phyloP scores from a whole-genome alignment of 2,329 filamentous ascomycete genomes.

The Penicillium capsulatum region DNA sequence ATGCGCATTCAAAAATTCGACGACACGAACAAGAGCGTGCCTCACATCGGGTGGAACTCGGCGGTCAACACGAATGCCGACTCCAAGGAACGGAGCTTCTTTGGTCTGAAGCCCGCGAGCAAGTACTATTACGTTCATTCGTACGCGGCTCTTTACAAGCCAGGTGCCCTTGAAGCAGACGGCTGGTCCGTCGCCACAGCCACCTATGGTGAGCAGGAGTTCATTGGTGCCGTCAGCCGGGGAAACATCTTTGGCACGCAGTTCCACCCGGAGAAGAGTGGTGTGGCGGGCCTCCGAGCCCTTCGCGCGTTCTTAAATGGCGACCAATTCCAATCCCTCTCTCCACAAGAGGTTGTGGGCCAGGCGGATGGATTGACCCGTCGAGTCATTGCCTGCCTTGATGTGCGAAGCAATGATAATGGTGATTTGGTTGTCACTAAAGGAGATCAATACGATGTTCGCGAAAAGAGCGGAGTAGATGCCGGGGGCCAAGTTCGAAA shows the following conservation, averaged over 20 bases:
- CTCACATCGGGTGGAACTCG: conserved; percentile 98
- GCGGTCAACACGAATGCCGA: conserved; percentile 56
- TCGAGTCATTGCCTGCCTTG: conserved; percentile 89
- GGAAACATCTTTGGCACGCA: conserved; percentile 87
- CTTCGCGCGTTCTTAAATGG: conserved; percentile 83
- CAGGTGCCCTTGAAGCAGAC: conserved; percentile 68
- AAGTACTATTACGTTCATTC: conserved; percentile 99
- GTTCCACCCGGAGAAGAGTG: conserved; percentile 97
- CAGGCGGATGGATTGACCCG: conserved; percentile 69
- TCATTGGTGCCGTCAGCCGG: conserved; percentile 83
- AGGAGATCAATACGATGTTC: conserved; percentile 97
- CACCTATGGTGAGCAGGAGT: conserved; percentile 80
- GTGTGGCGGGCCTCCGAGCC: conserved; percentile 78
- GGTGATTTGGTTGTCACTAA: conserved; percentile 97
- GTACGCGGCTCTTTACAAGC: conserved; percentile 74
- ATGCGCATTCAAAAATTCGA: conserved; percentile 71
- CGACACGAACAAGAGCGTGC: conserved; percentile 77
- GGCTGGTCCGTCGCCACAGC: conserved; percentile 94
- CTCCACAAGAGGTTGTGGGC: conserved; percentile 20
- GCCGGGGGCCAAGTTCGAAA: conserved; percentile 69
- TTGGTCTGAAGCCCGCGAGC: conserved; percentile 71
- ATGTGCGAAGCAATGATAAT: conserved; percentile 89
- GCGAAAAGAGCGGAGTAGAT: conserved; percentile 68
- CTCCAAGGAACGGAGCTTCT: conserved; percentile 56
- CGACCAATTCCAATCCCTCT: conserved; percentile 54